These are phyloP conservation scores for Aspergillus luchuensis DNA, from an alignment of 2,329 filamentous ascomycete genomes.

Conservation along the genomic window DNA sequence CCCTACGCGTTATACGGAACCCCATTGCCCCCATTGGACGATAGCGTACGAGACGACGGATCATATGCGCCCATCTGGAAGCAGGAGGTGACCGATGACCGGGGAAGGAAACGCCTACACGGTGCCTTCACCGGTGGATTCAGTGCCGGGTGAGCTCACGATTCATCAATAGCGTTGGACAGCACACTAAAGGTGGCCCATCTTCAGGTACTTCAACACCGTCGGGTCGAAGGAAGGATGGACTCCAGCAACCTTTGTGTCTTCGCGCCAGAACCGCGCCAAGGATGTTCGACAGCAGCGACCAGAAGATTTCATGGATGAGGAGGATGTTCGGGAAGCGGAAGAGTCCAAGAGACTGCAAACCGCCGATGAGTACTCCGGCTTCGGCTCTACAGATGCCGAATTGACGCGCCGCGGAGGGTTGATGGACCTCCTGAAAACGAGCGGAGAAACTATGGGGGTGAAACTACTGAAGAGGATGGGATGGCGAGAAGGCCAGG, in stretches of 20 bases:
- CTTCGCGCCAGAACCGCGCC: slow-evolving; percentile 76
- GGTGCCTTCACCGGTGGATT: slow-evolving; percentile 96
- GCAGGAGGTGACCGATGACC: slow-evolving; percentile 93
- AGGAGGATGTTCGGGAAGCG: slow-evolving; percentile 86
- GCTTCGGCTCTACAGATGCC: slow-evolving; percentile 68
- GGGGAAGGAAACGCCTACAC: slow-evolving; percentile 85
- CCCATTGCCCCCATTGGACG: slow-evolving; percentile 75
- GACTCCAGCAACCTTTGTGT: slow-evolving; percentile 89
- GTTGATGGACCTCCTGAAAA: slow-evolving; percentile 72
- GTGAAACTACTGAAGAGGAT: slow-evolving; percentile 82
- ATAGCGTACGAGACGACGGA: slow-evolving; percentile 80
- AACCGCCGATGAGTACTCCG: slow-evolving; percentile 72
- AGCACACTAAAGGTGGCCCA: slow-evolving; percentile 35
- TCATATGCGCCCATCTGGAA: slow-evolving; percentile 96
- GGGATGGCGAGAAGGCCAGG: slow-evolving; percentile 95
- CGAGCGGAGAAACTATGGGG: slow-evolving; percentile 80
- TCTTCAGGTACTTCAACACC: slow-evolving; percentile 86
- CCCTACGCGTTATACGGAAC: slow-evolving; percentile 82
- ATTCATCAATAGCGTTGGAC: slow-evolving; percentile 31
- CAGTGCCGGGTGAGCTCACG: slow-evolving; percentile 78
- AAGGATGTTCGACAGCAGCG: slow-evolving; percentile 68
- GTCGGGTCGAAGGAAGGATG: slow-evolving; percentile 98
- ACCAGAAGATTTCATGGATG: slow-evolving; percentile 95
- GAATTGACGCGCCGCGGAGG: slow-evolving; percentile 55
- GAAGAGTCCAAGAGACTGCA: slow-evolving; percentile 75